Conservation (phyloP, 2,329 filamentous ascomycete species). For the Aulographum hederae region DNA sequence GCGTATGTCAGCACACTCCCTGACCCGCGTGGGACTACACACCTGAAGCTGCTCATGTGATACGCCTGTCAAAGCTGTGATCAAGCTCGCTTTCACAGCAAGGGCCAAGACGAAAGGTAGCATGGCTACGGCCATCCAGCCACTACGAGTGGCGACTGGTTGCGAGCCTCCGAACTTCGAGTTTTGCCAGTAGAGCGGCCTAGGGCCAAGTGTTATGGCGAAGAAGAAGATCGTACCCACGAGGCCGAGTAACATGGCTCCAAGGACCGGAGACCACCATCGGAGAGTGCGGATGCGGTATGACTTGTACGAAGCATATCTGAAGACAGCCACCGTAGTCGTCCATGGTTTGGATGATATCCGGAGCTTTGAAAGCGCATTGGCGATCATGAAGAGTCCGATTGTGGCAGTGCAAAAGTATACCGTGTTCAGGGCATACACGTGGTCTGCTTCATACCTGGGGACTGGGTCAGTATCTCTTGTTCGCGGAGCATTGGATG, state of each 20-base stretch:
- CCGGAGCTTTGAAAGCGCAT: background rate
- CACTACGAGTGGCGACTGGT: conserved; percentile 13
- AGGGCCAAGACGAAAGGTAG: conserved; percentile 19
- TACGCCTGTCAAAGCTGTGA: conserved; percentile 34
- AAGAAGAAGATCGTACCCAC: background rate
- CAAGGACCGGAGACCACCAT: background rate
- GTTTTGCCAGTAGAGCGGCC: conserved; percentile 7
- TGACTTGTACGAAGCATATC: background rate
- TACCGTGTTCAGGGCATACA: background rate
- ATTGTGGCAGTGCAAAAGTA: background rate
- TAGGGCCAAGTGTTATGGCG: conserved; percentile 4
- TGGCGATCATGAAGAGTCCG: background rate
- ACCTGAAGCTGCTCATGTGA: conserved; percentile 38
- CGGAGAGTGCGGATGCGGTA: background rate
- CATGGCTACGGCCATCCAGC: conserved; percentile 13
- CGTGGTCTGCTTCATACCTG: background rate
- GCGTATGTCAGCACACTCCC: too few relatives aligned
- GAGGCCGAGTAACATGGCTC: background rate
- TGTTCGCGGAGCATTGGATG: background rate
- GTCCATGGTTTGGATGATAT: background rate
- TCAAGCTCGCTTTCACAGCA: conserved; percentile 36
- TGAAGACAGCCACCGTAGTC: background rate
- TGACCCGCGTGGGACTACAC: too few relatives aligned
- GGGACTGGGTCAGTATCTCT: background rate
- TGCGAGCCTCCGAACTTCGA: conserved; percentile 9